Conservation (phyloP, 805 yeast species). For the Komagataella populi region DNA sequence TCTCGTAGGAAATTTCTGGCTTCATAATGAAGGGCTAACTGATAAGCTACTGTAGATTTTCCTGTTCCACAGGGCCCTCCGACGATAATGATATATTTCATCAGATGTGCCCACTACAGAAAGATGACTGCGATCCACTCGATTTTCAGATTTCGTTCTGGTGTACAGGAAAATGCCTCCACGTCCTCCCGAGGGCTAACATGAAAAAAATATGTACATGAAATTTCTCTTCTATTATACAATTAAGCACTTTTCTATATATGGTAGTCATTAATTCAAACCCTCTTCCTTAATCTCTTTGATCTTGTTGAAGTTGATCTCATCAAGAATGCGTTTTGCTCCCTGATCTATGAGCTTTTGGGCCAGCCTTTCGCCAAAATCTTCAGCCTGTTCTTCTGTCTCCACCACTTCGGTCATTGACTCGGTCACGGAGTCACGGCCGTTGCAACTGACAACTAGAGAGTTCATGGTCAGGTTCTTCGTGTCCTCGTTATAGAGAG, state of each 20-base stretch:
- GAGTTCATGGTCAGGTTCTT: conserved; percentile 43
- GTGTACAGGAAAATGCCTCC: neutral
- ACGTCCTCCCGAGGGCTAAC: neutral
- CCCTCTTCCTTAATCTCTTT: conserved; percentile 21
- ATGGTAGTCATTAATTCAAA: neutral
- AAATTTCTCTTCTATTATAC: neutral
- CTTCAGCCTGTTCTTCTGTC: conserved; percentile 46
- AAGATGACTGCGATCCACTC: neutral
- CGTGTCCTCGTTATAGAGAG: conserved; percentile 29
- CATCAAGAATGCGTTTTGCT: conserved; percentile 72
- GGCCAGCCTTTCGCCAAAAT: conserved; percentile 62
- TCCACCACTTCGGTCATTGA: conserved; percentile 23
- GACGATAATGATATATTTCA: conserved; percentile 27
- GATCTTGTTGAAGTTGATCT: conserved; percentile 59
- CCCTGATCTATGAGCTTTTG: conserved; percentile 55
- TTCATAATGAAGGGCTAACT: conserved; percentile 19
- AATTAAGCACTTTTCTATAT: neutral
- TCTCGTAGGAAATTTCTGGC: neutral
- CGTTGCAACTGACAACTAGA: conserved; percentile 78
- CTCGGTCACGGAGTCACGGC: conserved; percentile 54
- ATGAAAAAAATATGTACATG: neutral
- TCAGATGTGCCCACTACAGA: conserved; percentile 15
- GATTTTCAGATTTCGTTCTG: neutral
- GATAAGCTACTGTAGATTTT: conserved; percentile 63
- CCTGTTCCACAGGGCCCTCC: conserved; percentile 98